Evolutionary conservation across 108 stramenopile genomes (phyloP), one percentile per base, ranked within the genome.

Genomic region (Cyclotella distinguenda): DNA sequence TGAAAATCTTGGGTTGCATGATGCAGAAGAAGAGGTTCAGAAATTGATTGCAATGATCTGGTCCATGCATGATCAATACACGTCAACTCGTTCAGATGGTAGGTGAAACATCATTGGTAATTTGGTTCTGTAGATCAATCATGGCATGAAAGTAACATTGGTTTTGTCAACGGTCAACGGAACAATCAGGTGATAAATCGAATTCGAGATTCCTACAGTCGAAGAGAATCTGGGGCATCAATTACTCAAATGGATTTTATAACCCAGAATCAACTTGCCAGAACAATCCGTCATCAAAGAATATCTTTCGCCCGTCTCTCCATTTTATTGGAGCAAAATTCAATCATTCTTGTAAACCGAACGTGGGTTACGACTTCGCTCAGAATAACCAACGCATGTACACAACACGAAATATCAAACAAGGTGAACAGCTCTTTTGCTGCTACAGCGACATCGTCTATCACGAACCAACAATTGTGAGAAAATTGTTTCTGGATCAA

Each of bases 41-140:
- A 32, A 16, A 2, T 34, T 54, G 42, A 61, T 44, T 33, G 45
- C 6, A 10, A 27, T 28, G 25, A 18, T 61, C 6, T 61, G 60
- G 60, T 5, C 12, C 6, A 61, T 61, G 60, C 60, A 61, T 33
- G 60, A 61, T 61, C 60, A 61, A 19, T 61, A 61, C 32, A 19
- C 42, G 12, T n/a, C 25, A 1, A 22, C 22, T 48, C 3, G 32
- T 28, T 3, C 6, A 22, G 25, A 12, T 3, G 3, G 21, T 26
- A 10, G 19, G 48, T 22, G 48, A 3, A 39, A 9, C 11, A 39
- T 49, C 9, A 26, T 26, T 49, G 3, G 25, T 19, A 12, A 19
- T 49, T 49, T 3, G 48, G 2, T 26, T n/a, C n/a, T n/a, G n/a
- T n/a, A n/a, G n/a, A n/a, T n/a, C n/a, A n/a, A n/a, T n/a, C n/a